These are phyloP conservation scores for Penium margaritaceum DNA, from an alignment of 139 green algal genomes.

Conservation along the genomic window DNA sequence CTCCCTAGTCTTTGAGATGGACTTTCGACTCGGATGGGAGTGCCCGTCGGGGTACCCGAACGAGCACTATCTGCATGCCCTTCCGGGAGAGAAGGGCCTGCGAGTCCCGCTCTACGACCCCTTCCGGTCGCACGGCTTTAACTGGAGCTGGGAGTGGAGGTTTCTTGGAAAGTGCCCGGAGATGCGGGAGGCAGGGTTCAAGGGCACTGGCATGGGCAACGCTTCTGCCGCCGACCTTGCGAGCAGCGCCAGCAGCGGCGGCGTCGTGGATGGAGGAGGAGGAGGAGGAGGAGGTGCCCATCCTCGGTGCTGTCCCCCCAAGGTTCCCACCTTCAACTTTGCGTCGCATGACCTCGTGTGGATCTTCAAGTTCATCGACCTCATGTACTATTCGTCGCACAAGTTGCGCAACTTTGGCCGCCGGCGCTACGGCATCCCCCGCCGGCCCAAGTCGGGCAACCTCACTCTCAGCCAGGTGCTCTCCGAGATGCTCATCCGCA, in stretches of 20 bases:
- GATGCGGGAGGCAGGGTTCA: background rate
- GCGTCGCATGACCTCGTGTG: conserved; percentile 14
- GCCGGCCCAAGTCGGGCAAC: conserved; percentile 29
- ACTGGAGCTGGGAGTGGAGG: conserved; percentile 24
- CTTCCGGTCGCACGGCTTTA: conserved; percentile 34
- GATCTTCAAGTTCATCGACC: conserved; percentile 16
- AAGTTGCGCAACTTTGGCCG: conserved; percentile 35
- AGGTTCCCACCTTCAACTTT: conserved; percentile 19
- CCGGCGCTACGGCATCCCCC: conserved; percentile 23
- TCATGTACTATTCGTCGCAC: conserved; percentile 34
- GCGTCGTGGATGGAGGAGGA: background rate
- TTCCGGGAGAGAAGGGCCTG: conserved; percentile 14
- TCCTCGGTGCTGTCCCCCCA: background rate
- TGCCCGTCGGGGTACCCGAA: conserved; percentile 5
- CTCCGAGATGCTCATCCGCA: conserved; percentile 30
- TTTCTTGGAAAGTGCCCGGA: background rate
- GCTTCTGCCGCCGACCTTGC: background rate
- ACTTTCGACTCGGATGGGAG: conserved; percentile 33
- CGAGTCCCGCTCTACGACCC: conserved; percentile 27
- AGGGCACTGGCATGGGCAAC: background rate
- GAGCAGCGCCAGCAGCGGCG: background rate
- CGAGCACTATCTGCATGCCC: conserved; percentile 40
- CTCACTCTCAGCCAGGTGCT: conserved; percentile 27
- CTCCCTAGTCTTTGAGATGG: conserved; percentile 23
- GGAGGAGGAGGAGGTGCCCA: background rate